Conservation (phyloP, 352 stramenopile genomes). For the Pythium guiyangense region DNA sequence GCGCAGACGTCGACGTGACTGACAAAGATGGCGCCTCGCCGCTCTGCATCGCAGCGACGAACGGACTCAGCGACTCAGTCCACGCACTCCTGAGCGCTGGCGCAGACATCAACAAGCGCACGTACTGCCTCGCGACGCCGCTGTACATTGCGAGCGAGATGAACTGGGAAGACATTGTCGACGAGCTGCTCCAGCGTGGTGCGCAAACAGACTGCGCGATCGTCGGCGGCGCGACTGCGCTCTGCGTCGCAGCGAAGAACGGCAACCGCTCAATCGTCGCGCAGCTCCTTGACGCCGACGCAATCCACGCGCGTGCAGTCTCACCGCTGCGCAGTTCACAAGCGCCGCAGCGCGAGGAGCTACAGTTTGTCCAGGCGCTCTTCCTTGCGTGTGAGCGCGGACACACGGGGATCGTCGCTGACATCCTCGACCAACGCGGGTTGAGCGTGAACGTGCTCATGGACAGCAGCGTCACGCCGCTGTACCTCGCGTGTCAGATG, state of each 20-base stretch:
- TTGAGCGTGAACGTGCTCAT: conserved; percentile 70
- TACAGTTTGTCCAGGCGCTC: conserved; percentile 56
- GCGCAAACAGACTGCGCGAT: conserved; percentile 38
- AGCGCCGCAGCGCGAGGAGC: conserved; percentile 9
- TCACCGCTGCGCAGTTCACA: conserved; percentile 6
- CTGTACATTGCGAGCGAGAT: conserved; percentile 78
- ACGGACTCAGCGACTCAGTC: conserved; percentile 42
- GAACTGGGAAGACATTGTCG: conserved; percentile 66
- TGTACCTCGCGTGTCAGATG: conserved; percentile 86
- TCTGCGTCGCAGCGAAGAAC: conserved; percentile 79
- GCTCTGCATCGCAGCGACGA: conserved; percentile 55
- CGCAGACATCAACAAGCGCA: conserved; percentile 56
- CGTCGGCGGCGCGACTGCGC: conserved; percentile 48
- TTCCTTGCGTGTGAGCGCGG: conserved; percentile 79
- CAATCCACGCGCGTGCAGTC: conserved; percentile 8
- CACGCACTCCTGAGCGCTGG: conserved; percentile 40
- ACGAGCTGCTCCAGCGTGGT: conserved; percentile 43
- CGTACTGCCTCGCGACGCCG: conserved; percentile 56
- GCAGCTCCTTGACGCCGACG: conserved; percentile 41
- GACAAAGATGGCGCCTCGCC: conserved; percentile 56
- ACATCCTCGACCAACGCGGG: conserved; percentile 51
- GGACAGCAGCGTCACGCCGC: conserved; percentile 70
- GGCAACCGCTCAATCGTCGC: conserved; percentile 51
- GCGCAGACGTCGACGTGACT: conserved; percentile 49
- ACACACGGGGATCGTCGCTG: conserved; percentile 54